Conservation (phyloP, 225 moss, liverwort and hornwort species). For the Pseudoscleropodium purum region DNA sequence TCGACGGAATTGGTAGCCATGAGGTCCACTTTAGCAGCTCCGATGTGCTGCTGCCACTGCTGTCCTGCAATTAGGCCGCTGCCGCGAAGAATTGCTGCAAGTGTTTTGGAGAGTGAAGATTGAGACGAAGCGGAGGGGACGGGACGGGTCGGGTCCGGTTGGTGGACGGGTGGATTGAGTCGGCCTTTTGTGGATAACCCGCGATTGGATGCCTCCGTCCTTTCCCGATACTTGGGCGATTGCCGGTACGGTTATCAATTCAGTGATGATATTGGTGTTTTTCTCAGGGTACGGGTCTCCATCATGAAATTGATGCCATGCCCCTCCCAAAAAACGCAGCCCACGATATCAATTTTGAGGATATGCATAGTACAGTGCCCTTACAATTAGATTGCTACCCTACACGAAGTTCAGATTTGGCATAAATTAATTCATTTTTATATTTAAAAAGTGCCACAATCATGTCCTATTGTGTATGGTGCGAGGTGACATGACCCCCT, state of each 20-base stretch:
- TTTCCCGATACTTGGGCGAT: background rate
- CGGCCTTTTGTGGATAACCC: conserved; percentile 2
- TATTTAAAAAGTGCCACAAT: background rate
- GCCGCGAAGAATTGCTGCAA: background rate
- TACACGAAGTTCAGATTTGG: background rate
- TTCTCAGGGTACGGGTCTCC: background rate
- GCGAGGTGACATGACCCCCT: rapidly evolving
- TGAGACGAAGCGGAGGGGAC: background rate
- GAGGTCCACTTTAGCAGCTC: background rate
- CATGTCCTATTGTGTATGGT: background rate
- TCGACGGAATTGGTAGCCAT: background rate
- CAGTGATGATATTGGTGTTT: background rate
- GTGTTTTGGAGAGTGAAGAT: background rate
- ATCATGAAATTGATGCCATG: background rate
- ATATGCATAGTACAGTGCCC: background rate
- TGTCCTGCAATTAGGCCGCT: background rate
- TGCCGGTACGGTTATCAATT: background rate
- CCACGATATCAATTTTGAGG: background rate
- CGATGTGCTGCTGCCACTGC: background rate
- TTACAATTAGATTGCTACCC: background rate
- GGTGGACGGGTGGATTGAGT: background rate
- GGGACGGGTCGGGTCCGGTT: background rate
- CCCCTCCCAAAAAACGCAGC: background rate
- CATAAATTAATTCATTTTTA: background rate
- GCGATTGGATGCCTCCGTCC: background rate